phyloP scores from a whole-genome alignment of 345 rosid species.

The Populus alba region DNA sequence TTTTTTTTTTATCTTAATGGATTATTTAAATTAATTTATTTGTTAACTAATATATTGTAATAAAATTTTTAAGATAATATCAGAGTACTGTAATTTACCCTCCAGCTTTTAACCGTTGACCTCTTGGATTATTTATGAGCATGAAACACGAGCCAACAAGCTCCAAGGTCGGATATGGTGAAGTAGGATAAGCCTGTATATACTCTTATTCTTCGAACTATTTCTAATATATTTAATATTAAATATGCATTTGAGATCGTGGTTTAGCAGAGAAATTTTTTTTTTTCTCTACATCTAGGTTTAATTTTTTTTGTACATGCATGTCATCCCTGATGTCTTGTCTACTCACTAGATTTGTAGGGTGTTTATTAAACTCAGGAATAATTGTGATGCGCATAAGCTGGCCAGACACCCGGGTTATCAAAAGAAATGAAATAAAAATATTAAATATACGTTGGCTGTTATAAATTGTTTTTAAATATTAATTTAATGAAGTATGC shows the following conservation, averaged over 20 bases:
- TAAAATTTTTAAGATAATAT: neutral
- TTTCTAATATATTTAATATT: neutral
- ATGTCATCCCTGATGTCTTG: no score
- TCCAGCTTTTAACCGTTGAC: neutral
- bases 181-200: neutral
- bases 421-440: no score
- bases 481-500: neutral
- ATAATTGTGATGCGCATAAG: no score
- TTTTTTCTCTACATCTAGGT: rapidly evolving
- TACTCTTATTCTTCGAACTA: no score
- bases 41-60: neutral
- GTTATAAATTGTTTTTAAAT: neutral
- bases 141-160: neutral
- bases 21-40: neutral
- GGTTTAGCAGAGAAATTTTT: no score
- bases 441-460: neutral
- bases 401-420: no score
- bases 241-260: no score
- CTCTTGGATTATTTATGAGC: neutral
- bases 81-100: neutral
- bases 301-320: no score
- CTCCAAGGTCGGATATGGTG: neutral
- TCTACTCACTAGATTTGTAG: no score
- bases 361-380: rapidly evolving
- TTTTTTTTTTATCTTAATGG: no score